Evolutionary conservation across 2,329 filamentous ascomycete genomes (phyloP).

Genomic region (Neodidymelliopsis sp.): DNA sequence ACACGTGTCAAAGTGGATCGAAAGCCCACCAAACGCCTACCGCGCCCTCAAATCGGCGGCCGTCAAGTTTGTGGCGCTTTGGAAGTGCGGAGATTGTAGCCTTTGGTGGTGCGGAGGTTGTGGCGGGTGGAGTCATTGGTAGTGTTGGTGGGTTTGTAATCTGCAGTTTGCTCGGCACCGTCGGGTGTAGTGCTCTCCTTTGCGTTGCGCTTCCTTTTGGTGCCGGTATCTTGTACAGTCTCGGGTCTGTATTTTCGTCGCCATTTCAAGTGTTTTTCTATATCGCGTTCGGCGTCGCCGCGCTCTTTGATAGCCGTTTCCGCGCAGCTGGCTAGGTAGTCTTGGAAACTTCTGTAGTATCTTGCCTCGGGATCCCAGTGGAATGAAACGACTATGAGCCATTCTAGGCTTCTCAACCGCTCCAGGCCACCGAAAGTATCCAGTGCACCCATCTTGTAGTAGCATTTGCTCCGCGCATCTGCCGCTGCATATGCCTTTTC

Average conservation of each 20-base stretch:
- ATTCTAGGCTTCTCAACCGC: constrained; percentile 8
- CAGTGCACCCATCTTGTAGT: constrained; percentile 8
- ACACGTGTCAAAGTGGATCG: constrained; percentile 21
- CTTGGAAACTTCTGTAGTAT: too few species aligned
- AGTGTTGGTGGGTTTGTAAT: too few species aligned
- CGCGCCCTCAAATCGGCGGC: background rate
- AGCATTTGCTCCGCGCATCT: background rate
- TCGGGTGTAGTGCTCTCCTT: too few species aligned
- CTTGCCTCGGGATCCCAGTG: too few species aligned
- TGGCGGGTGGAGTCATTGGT: background rate
- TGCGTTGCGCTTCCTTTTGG: background rate
- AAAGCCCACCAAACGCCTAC: background rate
- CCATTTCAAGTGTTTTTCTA: too few species aligned
- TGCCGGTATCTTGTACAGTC: too few species aligned
- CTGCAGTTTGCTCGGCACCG: too few species aligned
- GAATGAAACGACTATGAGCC: constrained; percentile 11
- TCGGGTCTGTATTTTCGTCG: too few species aligned
- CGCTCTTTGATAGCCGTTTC: background rate
- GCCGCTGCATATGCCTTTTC: constrained; percentile 10
- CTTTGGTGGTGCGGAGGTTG: background rate
- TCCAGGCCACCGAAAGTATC: constrained; percentile 18
- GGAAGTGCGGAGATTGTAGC: too few species aligned
- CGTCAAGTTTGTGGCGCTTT: background rate
- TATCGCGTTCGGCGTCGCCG: too few species aligned
- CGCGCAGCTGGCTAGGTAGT: too few species aligned